Percentiles rank a stretch among this genome's conserved stretches.
These are phyloP conservation scores for Aspergillus flavus DNA, from an alignment of 2,329 filamentous ascomycete genomes.

Conservation along the genomic window DNA sequence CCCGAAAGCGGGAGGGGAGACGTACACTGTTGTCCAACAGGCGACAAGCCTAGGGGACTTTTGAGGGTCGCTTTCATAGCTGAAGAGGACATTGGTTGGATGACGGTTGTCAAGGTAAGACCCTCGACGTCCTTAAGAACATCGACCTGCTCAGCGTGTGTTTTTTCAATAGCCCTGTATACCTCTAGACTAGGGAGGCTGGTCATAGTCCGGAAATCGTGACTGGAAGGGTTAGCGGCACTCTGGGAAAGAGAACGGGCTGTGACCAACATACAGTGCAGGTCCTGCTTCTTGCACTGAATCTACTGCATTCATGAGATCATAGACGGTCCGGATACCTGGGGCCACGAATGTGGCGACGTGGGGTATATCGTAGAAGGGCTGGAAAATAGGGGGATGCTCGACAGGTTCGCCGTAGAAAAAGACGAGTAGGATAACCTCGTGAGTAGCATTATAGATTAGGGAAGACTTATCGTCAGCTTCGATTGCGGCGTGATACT, in stretches of 20 bases:
- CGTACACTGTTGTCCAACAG: neutral
- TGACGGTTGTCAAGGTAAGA: neutral
- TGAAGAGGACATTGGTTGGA: neutral
- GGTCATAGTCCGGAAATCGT: slow-evolving; percentile 20
- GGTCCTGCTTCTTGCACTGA: neutral
- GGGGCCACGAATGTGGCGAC: slow-evolving; percentile 8
- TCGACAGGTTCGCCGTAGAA: slow-evolving; percentile 14
- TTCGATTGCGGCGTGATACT: slow-evolving; percentile 17
- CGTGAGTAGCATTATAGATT: slow-evolving; percentile 12
- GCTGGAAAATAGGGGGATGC: slow-evolving; percentile 6
- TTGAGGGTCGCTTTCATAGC: neutral
- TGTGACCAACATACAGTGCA: neutral
- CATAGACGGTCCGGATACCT: slow-evolving; percentile 12
- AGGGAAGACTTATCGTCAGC: slow-evolving; percentile 14
- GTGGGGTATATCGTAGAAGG: slow-evolving; percentile 13
- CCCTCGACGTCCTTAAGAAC: slow-evolving; percentile 1
- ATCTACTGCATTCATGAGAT: slow-evolving; percentile 9
- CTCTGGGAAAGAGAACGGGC: neutral
- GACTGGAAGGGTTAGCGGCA: slow-evolving; percentile 7
- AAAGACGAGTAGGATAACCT: slow-evolving; percentile 11
- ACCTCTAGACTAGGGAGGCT: slow-evolving; percentile 10
- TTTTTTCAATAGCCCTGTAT: slow-evolving; percentile 13
- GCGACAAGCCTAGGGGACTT: neutral
- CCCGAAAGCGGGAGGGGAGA: neutral
- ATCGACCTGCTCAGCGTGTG: slow-evolving; percentile 11